These are phyloP conservation scores for Linnemannia schmuckeri DNA, from an alignment of 192 early-diverging fungal genomes.

Conservation along the genomic window DNA sequence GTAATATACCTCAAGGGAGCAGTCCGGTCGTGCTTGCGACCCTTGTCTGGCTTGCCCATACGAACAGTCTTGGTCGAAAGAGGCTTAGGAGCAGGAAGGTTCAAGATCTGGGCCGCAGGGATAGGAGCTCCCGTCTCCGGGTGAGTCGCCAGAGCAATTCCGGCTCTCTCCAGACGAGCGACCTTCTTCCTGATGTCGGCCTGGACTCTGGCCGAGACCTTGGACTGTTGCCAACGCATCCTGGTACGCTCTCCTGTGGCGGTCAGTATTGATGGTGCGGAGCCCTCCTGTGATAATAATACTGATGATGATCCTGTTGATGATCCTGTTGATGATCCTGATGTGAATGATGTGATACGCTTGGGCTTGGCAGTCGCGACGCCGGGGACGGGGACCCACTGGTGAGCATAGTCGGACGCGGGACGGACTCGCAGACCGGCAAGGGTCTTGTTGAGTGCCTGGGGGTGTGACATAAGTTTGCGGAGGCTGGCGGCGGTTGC, in stretches of 20 bases:
- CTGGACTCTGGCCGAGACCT: slow-evolving; percentile 48
- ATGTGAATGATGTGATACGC: neutral
- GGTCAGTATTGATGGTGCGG: slow-evolving; percentile 51
- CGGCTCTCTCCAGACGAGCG: slow-evolving; percentile 39
- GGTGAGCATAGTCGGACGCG: slow-evolving; percentile 35
- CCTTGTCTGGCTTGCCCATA: slow-evolving; percentile 57
- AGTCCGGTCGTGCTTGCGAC: slow-evolving; percentile 57
- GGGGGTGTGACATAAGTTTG: slow-evolving; percentile 48
- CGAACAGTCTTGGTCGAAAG: slow-evolving; percentile 49
- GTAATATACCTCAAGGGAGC: slow-evolving; percentile 40
- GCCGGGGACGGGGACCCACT: slow-evolving; percentile 54
- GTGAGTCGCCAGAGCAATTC: slow-evolving; percentile 47
- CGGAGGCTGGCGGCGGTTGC: slow-evolving; percentile 28
- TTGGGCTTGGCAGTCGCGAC: slow-evolving; percentile 33
- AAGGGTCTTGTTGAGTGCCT: slow-evolving; percentile 41
- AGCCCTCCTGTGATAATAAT: slow-evolving; percentile 18
- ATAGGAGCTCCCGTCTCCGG: slow-evolving; percentile 50
- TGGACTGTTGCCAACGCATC: slow-evolving; percentile 53
- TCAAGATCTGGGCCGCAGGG: slow-evolving; percentile 34
- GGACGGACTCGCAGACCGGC: slow-evolving; percentile 42
- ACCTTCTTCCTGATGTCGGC: slow-evolving; percentile 53
- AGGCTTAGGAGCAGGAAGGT: slow-evolving; percentile 41
- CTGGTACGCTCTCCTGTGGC: slow-evolving; percentile 44
- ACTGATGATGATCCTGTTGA: slow-evolving; percentile 10
- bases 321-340: slow-evolving; percentile 15